Conservation (phyloP, 1,284 basidiomycete genomes). For the Testicularia cyperi region DNA sequence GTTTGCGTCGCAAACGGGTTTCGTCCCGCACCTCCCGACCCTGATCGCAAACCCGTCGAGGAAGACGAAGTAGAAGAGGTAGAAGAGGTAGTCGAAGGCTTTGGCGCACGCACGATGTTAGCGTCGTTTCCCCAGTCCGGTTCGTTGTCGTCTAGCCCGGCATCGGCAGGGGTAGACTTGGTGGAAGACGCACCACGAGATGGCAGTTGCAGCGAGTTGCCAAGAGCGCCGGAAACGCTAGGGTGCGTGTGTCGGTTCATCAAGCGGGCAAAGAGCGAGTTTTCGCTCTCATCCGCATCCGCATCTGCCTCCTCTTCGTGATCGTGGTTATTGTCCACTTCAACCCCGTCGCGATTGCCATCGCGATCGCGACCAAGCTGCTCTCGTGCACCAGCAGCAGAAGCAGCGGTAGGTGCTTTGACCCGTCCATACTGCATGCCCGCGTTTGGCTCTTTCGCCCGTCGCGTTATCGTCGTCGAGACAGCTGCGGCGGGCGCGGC, state of each 20-base stretch:
- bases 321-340: constrained; percentile 9
- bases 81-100: constrained; percentile 6
- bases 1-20: no score
- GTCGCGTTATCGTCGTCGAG: neutral
- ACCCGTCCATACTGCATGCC: constrained; percentile 11
- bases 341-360: no score
- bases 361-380: no score
- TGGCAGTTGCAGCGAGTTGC: no score
- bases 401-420: neutral
- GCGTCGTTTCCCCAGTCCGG: constrained; percentile 42
- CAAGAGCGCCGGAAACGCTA: no score
- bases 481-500: neutral
- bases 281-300: constrained; percentile 4
- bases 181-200: no score
- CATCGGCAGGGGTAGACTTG: no score
- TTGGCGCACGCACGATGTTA: constrained; percentile 23
- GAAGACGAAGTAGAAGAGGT: constrained; percentile 1
- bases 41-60: neutral
- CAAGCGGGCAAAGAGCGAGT: constrained; percentile 17
- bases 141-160: constrained; percentile 24
- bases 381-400: no score
- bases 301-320: neutral
- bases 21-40: no score
- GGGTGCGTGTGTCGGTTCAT: neutral
- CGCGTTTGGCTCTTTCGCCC: neutral